These are phyloP conservation scores for Blepharisma undulans DNA, from an alignment of 169 alveolate species.

Conservation along the genomic window DNA sequence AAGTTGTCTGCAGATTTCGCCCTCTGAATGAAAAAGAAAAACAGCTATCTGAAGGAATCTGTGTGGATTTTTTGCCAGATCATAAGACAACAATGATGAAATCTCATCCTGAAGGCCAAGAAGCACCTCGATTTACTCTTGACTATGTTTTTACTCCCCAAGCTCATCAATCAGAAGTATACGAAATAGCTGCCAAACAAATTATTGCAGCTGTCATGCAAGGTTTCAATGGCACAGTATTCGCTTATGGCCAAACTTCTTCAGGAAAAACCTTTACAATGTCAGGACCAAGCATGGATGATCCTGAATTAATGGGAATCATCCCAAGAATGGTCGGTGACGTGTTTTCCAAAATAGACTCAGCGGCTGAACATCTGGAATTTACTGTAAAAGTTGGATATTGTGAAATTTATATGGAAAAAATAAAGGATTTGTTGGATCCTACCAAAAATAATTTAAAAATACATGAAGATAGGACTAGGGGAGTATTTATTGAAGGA, in stretches of 20 bases:
- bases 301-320: slow-evolving; percentile 50
- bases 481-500: slow-evolving; percentile 85
- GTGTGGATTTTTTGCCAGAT: background rate
- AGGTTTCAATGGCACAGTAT: background rate
- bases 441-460: slow-evolving; percentile 69
- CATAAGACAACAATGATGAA: background rate
- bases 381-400: slow-evolving; percentile 82
- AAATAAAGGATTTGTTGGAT: slow-evolving; percentile 80
- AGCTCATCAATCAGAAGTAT: slow-evolving; percentile 72
- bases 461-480: slow-evolving; percentile 80
- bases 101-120: background rate
- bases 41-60: background rate
- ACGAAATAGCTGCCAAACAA: slow-evolving; percentile 72
- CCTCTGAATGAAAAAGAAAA: background rate
- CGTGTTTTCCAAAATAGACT: slow-evolving; percentile 87
- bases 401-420: slow-evolving; percentile 89
- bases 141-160: slow-evolving; percentile 73
- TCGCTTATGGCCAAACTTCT: slow-evolving; percentile 83
- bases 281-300: slow-evolving; percentile 77
- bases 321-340: background rate
- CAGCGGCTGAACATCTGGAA: slow-evolving; percentile 75
- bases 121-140: slow-evolving; percentile 47
- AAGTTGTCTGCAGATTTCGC: slow-evolving; percentile 10
- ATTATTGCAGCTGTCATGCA: slow-evolving; percentile 71
- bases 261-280: slow-evolving; percentile 89